Conservation (phyloP, 129 eudicot species). For the Gnaphalium uliginosum region DNA sequence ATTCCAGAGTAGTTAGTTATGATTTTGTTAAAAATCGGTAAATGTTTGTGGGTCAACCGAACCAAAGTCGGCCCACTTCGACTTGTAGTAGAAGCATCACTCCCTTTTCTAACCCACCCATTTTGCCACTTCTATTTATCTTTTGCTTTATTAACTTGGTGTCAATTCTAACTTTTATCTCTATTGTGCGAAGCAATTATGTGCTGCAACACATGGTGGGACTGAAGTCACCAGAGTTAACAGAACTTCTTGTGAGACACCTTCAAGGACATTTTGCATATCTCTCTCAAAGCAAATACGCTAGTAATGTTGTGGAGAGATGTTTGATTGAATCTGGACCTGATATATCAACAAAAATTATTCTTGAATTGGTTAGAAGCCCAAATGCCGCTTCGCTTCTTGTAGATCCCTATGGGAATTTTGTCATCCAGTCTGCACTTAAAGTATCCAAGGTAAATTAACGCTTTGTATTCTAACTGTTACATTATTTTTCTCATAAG, state of each 20-base stretch:
- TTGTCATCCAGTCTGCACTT: conserved; percentile 67
- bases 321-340: conserved; percentile 42
- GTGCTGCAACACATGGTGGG: conserved; percentile 79
- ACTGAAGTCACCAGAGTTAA: conserved; percentile 38
- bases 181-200: conserved; percentile 48
- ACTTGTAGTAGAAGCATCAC: neutral
- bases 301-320: conserved; percentile 73
- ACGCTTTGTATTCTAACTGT: neutral
- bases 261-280: conserved; percentile 45
- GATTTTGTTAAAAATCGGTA: neutral
- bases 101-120: neutral
- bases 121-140: neutral
- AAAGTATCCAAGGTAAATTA: conserved; percentile 51
- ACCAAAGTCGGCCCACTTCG: neutral
- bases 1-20: neutral
- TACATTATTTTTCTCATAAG: neutral
- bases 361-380: conserved; percentile 51
- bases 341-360: conserved; percentile 40
- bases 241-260: conserved; percentile 40
- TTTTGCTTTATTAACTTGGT: neutral
- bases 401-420: conserved; percentile 68
- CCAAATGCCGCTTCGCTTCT: conserved; percentile 48
- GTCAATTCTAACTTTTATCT: conserved; percentile 18
- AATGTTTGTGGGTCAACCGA: neutral
- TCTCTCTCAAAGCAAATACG: conserved; percentile 68